These are phyloP conservation scores for Chaetomidium leptoderma DNA, from an alignment of 495 filamentous ascomycete species.

Conservation along the genomic window DNA sequence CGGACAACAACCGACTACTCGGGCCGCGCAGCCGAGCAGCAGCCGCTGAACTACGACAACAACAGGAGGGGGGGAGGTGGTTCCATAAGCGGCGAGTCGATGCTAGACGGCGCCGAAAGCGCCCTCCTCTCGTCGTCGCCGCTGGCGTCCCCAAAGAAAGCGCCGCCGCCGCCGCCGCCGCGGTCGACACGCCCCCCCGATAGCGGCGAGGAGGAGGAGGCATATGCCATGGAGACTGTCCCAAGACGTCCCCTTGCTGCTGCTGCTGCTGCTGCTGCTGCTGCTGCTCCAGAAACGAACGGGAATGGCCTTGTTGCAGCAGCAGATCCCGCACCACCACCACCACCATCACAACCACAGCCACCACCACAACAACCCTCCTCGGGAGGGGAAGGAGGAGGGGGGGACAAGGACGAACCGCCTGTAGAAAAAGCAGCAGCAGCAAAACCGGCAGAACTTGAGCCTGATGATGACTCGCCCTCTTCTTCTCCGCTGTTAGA, in stretches of 20 bases:
- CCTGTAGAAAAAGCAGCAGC: neutral
- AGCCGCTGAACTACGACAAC: slow-evolving; percentile 27
- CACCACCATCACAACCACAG: neutral
- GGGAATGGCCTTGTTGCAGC: neutral
- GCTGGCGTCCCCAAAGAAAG: slow-evolving; percentile 20
- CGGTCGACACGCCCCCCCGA: too few species aligned
- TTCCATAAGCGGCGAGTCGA: slow-evolving; percentile 35
- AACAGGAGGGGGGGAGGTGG: slow-evolving; percentile 9
- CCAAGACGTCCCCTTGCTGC: too few species aligned
- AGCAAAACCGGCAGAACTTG: neutral
- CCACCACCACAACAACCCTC: neutral
- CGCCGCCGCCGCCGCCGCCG: too few species aligned
- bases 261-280: too few species aligned
- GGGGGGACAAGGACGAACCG: neutral
- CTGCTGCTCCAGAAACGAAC: neutral
- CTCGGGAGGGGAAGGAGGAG: neutral
- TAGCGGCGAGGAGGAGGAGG: too few species aligned
- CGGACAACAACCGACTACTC: slow-evolving; percentile 9
- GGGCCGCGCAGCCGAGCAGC: slow-evolving; percentile 15
- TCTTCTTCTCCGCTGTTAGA: neutral
- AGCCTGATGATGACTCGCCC: neutral
- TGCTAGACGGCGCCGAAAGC: slow-evolving; percentile 39
- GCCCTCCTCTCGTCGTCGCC: slow-evolving; percentile 28
- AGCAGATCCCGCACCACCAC: neutral
- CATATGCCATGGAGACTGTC: too few species aligned